Conservation (phyloP, 2,329 filamentous ascomycete species). For the Pezicula radicicola region DNA sequence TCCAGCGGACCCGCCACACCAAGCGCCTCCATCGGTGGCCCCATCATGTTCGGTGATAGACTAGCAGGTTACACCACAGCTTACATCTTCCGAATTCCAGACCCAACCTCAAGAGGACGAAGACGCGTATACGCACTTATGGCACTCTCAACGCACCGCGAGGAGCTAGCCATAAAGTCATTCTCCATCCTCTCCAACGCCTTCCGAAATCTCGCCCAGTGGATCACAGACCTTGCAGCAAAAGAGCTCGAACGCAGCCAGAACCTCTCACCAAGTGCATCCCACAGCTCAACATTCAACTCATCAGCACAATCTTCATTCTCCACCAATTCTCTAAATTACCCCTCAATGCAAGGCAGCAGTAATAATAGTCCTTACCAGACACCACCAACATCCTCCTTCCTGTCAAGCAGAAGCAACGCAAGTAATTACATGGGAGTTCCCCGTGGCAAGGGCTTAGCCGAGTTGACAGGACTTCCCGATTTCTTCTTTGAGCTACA, state of each 20-base stretch:
- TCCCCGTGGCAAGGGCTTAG: slow-evolving; percentile 42
- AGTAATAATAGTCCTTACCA: slow-evolving; percentile 6
- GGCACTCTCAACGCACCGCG: slow-evolving; percentile 62
- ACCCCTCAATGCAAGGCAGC: background rate
- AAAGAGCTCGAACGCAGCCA: slow-evolving; percentile 51
- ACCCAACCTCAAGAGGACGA: slow-evolving; percentile 64
- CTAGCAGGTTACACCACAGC: slow-evolving; percentile 65
- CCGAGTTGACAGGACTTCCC: slow-evolving; percentile 63
- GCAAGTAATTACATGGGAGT: slow-evolving; percentile 9
- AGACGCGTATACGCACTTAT: slow-evolving; percentile 68
- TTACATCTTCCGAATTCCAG: slow-evolving; percentile 68
- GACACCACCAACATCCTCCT: slow-evolving; percentile 18
- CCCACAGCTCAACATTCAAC: background rate
- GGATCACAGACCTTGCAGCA: slow-evolving; percentile 65
- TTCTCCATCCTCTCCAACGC: slow-evolving; percentile 60
- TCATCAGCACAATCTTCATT: background rate
- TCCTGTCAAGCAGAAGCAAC: slow-evolving; percentile 22
- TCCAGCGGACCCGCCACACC: slow-evolving; percentile 34
- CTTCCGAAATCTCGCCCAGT: slow-evolving; percentile 61
- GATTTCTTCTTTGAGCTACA: slow-evolving; percentile 69
- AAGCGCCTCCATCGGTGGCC: slow-evolving; percentile 56
- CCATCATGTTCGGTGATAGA: slow-evolving; percentile 67
- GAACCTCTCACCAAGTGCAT: slow-evolving; percentile 1
- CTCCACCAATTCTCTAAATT: background rate
- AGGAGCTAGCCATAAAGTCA: slow-evolving; percentile 62